Evolutionary conservation across 164 flowering plant species (phyloP).

Genomic region (Vitis cinerea): DNA sequence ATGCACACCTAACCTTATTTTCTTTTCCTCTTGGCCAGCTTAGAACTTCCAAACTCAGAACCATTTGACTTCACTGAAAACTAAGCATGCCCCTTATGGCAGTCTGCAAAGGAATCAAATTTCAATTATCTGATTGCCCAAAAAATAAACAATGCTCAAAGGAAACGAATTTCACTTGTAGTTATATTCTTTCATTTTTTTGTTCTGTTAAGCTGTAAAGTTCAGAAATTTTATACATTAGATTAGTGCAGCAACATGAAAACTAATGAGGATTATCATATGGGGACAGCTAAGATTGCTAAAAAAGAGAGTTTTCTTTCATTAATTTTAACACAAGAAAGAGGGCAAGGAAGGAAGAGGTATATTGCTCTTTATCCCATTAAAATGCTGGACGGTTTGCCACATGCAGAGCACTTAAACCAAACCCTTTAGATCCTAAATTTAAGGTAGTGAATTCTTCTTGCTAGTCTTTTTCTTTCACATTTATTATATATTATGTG

Average conservation of each 20-base stretch:
- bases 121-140: too few relatives aligned
- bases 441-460: conserved; percentile 20
- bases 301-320: conserved; percentile 1
- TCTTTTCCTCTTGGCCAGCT: too few relatives aligned
- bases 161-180: not conserved
- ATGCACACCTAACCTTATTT: too few relatives aligned
- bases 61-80: not conserved
- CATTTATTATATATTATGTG: not conserved
- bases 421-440: conserved; percentile 31
- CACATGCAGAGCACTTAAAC: conserved; percentile 35
- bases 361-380: conserved; percentile 2
- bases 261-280: conserved; percentile 1
- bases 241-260: not conserved
- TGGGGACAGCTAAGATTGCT: conserved; percentile 17
- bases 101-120: not conserved
- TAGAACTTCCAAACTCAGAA: not conserved
- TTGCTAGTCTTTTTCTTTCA: not conserved
- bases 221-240: not conserved
- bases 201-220: conserved; percentile 12
- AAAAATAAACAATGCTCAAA: too few relatives aligned
- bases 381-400: conserved; percentile 24
- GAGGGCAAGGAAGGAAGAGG: not conserved
- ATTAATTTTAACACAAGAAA: not conserved
- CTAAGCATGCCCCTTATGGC: not conserved
- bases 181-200: not conserved